Conservation (phyloP, 768 basidiomycete genomes). For the Boletus huronensis region DNA sequence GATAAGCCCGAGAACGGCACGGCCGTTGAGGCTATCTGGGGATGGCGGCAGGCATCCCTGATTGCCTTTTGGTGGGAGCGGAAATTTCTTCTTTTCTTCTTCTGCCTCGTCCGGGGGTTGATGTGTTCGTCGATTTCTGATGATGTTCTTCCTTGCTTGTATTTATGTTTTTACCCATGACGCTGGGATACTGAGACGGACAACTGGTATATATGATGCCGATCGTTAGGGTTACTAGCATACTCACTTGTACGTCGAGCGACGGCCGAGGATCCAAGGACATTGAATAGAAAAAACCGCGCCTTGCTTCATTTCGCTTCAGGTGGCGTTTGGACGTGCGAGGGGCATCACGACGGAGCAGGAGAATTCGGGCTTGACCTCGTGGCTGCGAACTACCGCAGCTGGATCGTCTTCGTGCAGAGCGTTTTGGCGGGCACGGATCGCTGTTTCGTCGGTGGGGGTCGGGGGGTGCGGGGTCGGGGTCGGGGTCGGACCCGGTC, state of each 20-base stretch:
- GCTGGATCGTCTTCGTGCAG: not conserved
- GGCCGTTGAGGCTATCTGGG: constrained; percentile 5
- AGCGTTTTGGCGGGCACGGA: not conserved
- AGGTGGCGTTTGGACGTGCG: too few relatives aligned
- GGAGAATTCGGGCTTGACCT: not conserved
- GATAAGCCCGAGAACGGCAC: constrained; percentile 17
- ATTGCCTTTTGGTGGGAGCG: not conserved
- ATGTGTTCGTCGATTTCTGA: too few relatives aligned
- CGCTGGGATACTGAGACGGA: not conserved
- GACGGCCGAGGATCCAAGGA: not conserved
- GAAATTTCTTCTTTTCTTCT: not conserved
- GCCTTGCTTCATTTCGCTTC: not conserved
- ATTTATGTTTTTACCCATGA: not conserved
- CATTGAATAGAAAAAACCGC: not conserved
- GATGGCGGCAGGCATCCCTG: not conserved
- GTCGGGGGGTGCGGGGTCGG: too few relatives aligned
- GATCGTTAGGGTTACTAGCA: not conserved
- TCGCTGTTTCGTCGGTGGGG: not conserved
- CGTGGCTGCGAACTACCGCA: too few relatives aligned
- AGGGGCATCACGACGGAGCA: too few relatives aligned
- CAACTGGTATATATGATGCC: not conserved
- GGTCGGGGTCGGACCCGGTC: not conserved
- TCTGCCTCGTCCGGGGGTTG: too few relatives aligned
- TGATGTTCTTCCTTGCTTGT: not conserved
- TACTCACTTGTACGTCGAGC: not conserved